These are phyloP conservation scores for Metschnikowia baotianmanensis DNA, from an alignment of 805 yeast genomes.

Conservation along the genomic window DNA sequence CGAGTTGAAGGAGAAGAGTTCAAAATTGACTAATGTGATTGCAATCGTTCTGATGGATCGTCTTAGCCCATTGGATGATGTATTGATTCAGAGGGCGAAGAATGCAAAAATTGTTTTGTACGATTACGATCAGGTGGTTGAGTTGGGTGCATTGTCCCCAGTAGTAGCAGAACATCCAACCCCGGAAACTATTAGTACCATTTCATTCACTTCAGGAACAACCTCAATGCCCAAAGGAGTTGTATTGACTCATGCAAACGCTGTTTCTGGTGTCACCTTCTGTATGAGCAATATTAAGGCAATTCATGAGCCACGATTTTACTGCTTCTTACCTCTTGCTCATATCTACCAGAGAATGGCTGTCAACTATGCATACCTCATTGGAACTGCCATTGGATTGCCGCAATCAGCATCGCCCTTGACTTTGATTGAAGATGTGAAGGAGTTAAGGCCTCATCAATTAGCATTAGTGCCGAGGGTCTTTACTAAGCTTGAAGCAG, in stretches of 20 bases:
- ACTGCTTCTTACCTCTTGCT: constrained; percentile 27
- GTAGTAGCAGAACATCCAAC: constrained; percentile 30
- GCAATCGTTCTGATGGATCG: constrained; percentile 56
- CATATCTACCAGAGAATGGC: constrained; percentile 25
- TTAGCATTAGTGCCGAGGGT: constrained; percentile 64
- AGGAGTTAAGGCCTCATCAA: constrained; percentile 50
- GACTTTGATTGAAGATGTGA: constrained; percentile 57
- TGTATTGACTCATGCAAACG: constrained; percentile 35
- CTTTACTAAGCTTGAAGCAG: constrained; percentile 54
- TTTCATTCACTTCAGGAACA: constrained; percentile 54
- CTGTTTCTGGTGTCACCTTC: constrained; percentile 14
- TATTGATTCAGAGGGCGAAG: constrained; percentile 15
- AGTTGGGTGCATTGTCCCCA: constrained; percentile 40
- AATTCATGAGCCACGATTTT: constrained; percentile 3
- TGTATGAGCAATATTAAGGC: constrained; percentile 8
- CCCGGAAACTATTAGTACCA: constrained; percentile 36
- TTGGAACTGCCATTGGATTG: constrained; percentile 25
- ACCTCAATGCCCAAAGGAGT: constrained; percentile 77
- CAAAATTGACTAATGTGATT: constrained; percentile 41
- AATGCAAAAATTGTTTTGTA: constrained; percentile 24
- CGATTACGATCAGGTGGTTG: constrained; percentile 25
- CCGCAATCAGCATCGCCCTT: constrained; percentile 41
- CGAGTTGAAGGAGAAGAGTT: constrained; percentile 36
- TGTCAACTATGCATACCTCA: constrained; percentile 12
- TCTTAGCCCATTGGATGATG: constrained; percentile 12